A percentile compares a stretch with the other conserved stretches of the same genome.
Conservation (phyloP, 1,284 basidiomycete species). For the Sanghuangporus weigelae region DNA sequence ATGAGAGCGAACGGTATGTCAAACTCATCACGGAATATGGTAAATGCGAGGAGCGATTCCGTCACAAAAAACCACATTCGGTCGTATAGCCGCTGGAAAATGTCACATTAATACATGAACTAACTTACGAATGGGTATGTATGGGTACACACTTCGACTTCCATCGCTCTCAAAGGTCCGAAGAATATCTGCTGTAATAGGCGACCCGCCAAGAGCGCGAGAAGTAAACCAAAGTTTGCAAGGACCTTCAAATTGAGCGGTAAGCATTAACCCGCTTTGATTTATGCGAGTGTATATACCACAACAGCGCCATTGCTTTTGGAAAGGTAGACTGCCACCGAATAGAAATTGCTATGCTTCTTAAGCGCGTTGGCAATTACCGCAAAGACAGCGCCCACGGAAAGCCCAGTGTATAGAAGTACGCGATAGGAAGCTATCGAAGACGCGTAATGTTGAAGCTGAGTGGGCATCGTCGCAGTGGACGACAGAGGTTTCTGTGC, state of each 20-base stretch:
- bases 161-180: slow-evolving; percentile 80
- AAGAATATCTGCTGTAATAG: slow-evolving; percentile 88
- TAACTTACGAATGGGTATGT: slow-evolving; percentile 2
- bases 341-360: slow-evolving; percentile 90
- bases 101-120: background rate
- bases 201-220: slow-evolving; percentile 73
- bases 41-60: slow-evolving; percentile 91
- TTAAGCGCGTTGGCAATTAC: slow-evolving; percentile 77
- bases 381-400: slow-evolving; percentile 63
- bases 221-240: slow-evolving; percentile 87
- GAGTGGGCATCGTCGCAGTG: slow-evolving; percentile 17
- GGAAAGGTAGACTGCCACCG: slow-evolving; percentile 88
- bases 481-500: background rate
- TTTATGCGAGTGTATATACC: slow-evolving; percentile 42
- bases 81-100: slow-evolving; percentile 82
- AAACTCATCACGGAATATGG: slow-evolving; percentile 94
- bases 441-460: slow-evolving; percentile 38
- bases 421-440: slow-evolving; percentile 59
- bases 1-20: slow-evolving; percentile 89
- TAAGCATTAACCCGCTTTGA: background rate
- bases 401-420: slow-evolving; percentile 64
- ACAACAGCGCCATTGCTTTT: slow-evolving; percentile 87
- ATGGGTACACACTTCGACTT: slow-evolving; percentile 74
- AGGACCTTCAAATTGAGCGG: slow-evolving; percentile 56
- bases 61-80: slow-evolving; percentile 97